Base-by-base conservation (phyloP, 1,139 yeast species). In the Candida sp. region DNA sequence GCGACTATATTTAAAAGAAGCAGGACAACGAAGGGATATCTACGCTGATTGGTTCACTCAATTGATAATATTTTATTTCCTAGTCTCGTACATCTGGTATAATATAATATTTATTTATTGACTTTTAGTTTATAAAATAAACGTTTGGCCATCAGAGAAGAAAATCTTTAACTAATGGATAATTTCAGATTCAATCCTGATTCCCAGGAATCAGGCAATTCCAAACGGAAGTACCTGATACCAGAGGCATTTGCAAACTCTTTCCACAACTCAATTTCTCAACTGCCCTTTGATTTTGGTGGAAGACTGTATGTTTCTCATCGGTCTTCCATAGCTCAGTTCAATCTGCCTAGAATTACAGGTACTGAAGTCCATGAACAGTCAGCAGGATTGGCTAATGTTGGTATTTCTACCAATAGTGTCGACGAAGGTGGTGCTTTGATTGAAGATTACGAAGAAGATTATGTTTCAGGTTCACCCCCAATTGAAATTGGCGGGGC, bases 351-450 rank as follows among this genome's bases (percentile, higher is more conserved):
- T 0, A 58, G 64, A 3, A 70, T 79, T 21, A 75, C 73, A 49
- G 77, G 77, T 1, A 56, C 61, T 33, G 75, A 80, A 15, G 73
- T 84, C 38, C 80, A 84, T 47, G 87, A 81, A 49, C 84, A 82
- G 48, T 77, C 87, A 0, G 87, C 84, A 3, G 79, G 71, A 43
- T 68, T 82, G 49, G 86, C 89, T 11, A 70, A 70, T 32, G 75
- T 83, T 43, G 84, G 81, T 1, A 85, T 84, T 3, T 6, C 6
- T 32, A 32, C 6, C 6, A 32, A 12, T 32, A 32, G 19, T 32
- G 11, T 6, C 2, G 34, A 12, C 19, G 34, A 32, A 11, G 34
- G 7, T 32, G 34, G 19, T 12, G 7, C 12, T 6, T 11, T 32
- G 19, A 70, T 80, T 4, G 77, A 71, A 30, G 47, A 45, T 21